Conservation (phyloP, 2,329 filamentous ascomycete species). For the Neonectria magnoliae region DNA sequence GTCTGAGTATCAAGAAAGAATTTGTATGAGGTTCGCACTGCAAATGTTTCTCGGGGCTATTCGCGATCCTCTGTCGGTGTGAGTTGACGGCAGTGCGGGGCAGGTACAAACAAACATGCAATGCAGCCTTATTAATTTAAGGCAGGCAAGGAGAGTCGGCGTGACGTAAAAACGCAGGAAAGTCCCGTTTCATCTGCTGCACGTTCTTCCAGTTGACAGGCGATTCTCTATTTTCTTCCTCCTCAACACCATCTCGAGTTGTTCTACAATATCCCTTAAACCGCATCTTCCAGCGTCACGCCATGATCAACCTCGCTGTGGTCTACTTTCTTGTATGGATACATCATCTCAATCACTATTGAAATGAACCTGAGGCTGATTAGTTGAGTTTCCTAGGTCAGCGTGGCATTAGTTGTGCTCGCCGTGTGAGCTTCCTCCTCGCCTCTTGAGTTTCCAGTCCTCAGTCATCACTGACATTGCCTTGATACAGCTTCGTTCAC, state of each 20-base stretch:
- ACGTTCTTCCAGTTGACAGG: background rate
- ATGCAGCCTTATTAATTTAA: background rate
- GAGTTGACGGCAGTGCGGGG: background rate
- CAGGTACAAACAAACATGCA: background rate
- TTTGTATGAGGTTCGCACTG: background rate
- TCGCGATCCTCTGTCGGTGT: background rate
- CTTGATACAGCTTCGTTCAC: constrained; percentile 50
- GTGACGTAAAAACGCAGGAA: background rate
- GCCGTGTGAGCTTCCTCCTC: background rate
- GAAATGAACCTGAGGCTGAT: background rate
- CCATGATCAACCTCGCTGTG: constrained; percentile 43
- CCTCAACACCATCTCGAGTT: no score
- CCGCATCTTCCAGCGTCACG: background rate
- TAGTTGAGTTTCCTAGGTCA: background rate
- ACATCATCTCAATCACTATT: background rate
- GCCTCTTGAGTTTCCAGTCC: background rate
- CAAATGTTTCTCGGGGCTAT: background rate
- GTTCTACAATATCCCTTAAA: background rate
- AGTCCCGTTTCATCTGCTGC: background rate
- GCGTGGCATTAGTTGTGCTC: background rate
- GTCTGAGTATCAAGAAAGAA: background rate
- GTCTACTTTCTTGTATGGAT: constrained; percentile 45
- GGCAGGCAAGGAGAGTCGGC: background rate
- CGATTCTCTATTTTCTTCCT: background rate
- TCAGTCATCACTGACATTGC: constrained; percentile 7